Evolutionary conservation across 2,329 filamentous ascomycete species (phyloP).

Genomic region (Verticillium nubilum): DNA sequence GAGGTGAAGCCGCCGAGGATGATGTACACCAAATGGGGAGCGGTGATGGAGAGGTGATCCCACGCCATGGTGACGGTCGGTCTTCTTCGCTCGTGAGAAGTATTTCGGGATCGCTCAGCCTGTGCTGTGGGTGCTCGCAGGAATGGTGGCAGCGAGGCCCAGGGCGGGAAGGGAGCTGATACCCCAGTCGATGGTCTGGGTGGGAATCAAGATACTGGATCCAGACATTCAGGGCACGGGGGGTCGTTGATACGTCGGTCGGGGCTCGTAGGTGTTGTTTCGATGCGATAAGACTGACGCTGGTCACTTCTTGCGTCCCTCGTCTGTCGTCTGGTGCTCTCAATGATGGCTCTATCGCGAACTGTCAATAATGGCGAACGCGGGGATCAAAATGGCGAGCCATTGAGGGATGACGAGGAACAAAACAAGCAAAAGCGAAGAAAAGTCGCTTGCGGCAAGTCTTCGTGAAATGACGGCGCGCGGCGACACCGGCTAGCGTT

Average conservation of each 20-base stretch:
- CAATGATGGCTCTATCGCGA: neutral
- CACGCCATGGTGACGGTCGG: slow-evolving; percentile 56
- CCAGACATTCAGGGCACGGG: slow-evolving; percentile 24
- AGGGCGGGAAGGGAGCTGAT: slow-evolving; percentile 14
- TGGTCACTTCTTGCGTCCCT: neutral
- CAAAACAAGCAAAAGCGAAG: neutral
- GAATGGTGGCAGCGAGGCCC: slow-evolving; percentile 8
- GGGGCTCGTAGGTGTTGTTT: neutral
- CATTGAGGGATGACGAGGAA: neutral
- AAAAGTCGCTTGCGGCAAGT: neutral
- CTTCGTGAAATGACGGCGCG: neutral
- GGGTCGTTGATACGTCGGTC: neutral
- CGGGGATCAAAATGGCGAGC: neutral
- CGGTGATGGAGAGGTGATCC: slow-evolving; percentile 80
- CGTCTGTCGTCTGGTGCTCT: neutral
- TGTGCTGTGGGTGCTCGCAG: neutral
- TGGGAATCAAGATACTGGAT: slow-evolving; percentile 14
- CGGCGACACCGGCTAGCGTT: neutral
- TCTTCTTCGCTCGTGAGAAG: neutral
- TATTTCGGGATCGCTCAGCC: neutral
- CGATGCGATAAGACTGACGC: neutral
- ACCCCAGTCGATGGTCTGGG: slow-evolving; percentile 18
- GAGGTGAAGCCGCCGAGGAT: slow-evolving; percentile 97
- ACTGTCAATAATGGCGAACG: neutral
- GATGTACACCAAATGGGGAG: slow-evolving; percentile 96